Evolutionary conservation across 371 early-diverging fungal genomes (phyloP), one percentile per base, ranked within the genome.

Genomic region (Apophysomyces variabilis): DNA sequence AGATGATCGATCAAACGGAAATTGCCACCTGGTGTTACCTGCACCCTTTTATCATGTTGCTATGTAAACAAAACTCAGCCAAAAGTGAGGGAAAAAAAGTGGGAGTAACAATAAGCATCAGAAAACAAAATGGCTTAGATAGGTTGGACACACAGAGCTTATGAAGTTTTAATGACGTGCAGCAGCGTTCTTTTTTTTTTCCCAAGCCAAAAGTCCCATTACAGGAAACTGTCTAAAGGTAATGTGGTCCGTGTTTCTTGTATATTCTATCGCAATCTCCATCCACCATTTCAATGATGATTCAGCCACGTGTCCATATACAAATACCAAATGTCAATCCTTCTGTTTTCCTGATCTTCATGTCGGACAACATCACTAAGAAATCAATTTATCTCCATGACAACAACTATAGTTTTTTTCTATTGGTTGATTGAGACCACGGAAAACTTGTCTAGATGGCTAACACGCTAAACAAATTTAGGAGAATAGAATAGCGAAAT

Each of bases 221-320:
- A 21, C 21, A 50, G 54, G 21, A 50, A 50, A 50, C 54, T 26
- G 8, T 9, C n/a, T 21, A 50, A 50, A 21, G 21, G 54, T 50
- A 50, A 50, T 35, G 1, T 50, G 54, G 54, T 50, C 54, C 54
- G 54, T 50, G 54, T 50, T 50, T 26, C 32, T 26, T 26, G 32
- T 26, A 26, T 26, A 3, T 26, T 26, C 32, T 26, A 26, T 26
- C 32, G 32, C 32, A 2, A 26, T 26, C 32, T 26, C 32, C 32
- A 26, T 26, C 32, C 32, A 26, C 32, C 3, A 26, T 26, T 26
- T 26, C 32, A 26, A 26, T 26, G 32, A 21, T 50, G 16, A n/a
- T 50, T 50, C 54, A 50, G 54, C 54, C 54, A 50, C 54, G 54
- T 50, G 54, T 50, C 21, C 21, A 50, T n/a, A 9, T 50, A 50